Base-by-base conservation (phyloP, 1,139 yeast genomes). In the Geotrichum histeridarum region DNA sequence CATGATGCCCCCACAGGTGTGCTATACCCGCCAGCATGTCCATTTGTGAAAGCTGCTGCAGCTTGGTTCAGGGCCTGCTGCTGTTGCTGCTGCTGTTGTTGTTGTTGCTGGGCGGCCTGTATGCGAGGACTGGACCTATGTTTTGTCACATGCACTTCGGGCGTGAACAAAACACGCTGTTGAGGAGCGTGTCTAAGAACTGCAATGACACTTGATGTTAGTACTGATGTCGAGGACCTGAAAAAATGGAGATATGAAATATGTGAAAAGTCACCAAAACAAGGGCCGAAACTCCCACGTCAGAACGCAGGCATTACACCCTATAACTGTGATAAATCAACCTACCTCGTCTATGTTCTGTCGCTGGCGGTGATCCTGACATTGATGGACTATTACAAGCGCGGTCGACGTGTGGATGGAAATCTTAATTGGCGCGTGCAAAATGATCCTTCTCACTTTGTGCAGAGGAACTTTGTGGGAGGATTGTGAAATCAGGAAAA, bases 131-230 rank as follows among this genome's bases (percentile, higher is more conserved):
- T 57, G 17, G 57, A 53, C 17, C 60, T 54, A 35, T 48, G 53
- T 30, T 51, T 51, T 30, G 52, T 15, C 9, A 38, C 36, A 17
- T 48, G 43, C 12, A 50, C 43, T 38, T 58, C 60, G n/a, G 60
- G 60, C 9, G 60, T 55, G 39, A 44, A 54, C 31, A 57, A 31
- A 4, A 48, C 53, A 15, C 60, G 56, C 35, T 43, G 59, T 37
- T 55, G 42, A 15, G 57, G 59, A 8, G 53, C 49, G n/a, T 51
- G 54, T 27, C 58, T 42, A 15, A 57, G 53, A n/a, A 58, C 58
- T 58, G 11, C 22, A 37, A 27, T 12, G 27, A 12, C 3, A 33
- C 6, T 33, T 11, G 7, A 11, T 11, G 12, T 33, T n/a, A 11
- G 14, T 33, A 3, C 37, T 33, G 37, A n/a, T 33, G 4, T 33